Percentiles rank a stretch among this genome's conserved stretches.
phyloP scores from a whole-genome alignment of 768 basidiomycete genomes.

The Tricholoma hemisulphureum region DNA sequence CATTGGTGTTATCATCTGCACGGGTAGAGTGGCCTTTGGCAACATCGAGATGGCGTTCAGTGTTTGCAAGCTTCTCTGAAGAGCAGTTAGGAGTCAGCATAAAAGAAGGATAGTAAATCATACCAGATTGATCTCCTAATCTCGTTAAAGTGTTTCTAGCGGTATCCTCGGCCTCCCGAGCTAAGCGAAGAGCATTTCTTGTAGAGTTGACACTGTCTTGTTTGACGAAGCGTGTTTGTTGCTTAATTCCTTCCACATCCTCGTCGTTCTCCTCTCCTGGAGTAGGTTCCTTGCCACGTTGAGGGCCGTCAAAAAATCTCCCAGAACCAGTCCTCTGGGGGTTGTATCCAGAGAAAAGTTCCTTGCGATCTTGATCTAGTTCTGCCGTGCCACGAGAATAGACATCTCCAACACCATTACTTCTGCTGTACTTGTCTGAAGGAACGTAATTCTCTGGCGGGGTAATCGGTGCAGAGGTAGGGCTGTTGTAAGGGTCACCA shows the following conservation, averaged over 20 bases:
- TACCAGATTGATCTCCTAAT: slow-evolving; percentile 93
- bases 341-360: slow-evolving; percentile 75
- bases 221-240: slow-evolving; percentile 83
- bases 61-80: slow-evolving; percentile 84
- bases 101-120: slow-evolving; percentile 17
- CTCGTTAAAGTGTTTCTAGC: slow-evolving; percentile 79
- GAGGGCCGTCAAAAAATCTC: slow-evolving; percentile 68
- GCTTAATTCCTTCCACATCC: slow-evolving; percentile 93
- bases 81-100: not conserved
- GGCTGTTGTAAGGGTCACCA: slow-evolving; percentile 52
- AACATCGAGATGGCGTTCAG: slow-evolving; percentile 92
- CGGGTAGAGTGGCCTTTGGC: slow-evolving; percentile 83
- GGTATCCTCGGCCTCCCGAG: slow-evolving; percentile 96
- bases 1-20: slow-evolving; percentile 91
- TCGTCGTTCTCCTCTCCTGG: slow-evolving; percentile 79
- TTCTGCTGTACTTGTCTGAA: slow-evolving; percentile 51
- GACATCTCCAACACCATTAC: slow-evolving; percentile 56
- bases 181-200: slow-evolving; percentile 88
- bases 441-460: slow-evolving; percentile 17
- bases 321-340: slow-evolving; percentile 57
- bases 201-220: slow-evolving; percentile 90
- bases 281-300: slow-evolving; percentile 41
- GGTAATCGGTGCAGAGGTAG: slow-evolving; percentile 17
- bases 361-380: slow-evolving; percentile 64
- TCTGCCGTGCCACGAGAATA: slow-evolving; percentile 63